These are phyloP conservation scores for Kernera saxatilis DNA, from an alignment of 345 rosid species.

Conservation along the genomic window DNA sequence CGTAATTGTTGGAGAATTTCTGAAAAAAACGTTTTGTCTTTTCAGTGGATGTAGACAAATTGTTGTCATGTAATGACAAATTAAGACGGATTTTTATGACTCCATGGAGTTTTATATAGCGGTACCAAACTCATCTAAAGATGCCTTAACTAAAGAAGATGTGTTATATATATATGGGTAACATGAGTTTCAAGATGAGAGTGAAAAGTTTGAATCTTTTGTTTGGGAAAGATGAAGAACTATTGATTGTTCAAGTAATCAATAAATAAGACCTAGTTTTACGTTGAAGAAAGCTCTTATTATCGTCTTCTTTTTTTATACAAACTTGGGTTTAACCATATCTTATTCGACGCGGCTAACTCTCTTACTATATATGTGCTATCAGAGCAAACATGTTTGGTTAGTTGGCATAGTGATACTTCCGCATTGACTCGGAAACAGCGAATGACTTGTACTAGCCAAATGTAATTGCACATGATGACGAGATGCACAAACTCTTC, in stretches of 20 bases:
- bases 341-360: no score
- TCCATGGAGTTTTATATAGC: neutral
- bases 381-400: no score
- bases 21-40: constrained; percentile 22
- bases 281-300: neutral
- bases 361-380: no score
- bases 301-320: neutral
- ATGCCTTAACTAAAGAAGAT: no score
- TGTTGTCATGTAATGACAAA: constrained; percentile 8
- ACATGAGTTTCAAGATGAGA: neutral
- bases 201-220: neutral
- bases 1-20: constrained; percentile 7
- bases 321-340: neutral
- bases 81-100: neutral
- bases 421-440: no score
- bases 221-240: neutral
- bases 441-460: no score
- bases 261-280: neutral
- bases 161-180: neutral
- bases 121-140: neutral
- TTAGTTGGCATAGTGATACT: no score
- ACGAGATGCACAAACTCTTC: no score
- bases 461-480: no score
- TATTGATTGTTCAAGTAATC: neutral
- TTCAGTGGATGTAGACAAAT: constrained; percentile 12